Evolutionary conservation across 73 alveolate species (phyloP).

Genomic region (Effrenium voratum): DNA sequence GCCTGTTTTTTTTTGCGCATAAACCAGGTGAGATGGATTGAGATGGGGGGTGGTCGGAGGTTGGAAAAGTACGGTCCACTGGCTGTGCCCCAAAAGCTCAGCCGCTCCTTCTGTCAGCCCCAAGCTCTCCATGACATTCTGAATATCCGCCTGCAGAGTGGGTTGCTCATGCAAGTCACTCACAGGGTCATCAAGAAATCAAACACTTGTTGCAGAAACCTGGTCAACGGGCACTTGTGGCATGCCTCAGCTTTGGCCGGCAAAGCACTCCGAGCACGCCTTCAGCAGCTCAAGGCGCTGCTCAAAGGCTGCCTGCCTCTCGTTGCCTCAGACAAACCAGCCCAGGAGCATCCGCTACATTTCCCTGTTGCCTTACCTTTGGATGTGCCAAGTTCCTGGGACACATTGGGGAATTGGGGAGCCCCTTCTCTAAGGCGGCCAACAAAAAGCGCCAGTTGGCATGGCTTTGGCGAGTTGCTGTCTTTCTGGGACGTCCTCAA

Average conservation of each 20-base stretch:
- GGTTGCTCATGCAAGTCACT: too few species aligned
- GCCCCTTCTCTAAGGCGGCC: too few species aligned
- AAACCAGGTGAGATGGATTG: too few species aligned
- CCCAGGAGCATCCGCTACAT: not conserved
- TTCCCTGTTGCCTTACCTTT: not conserved
- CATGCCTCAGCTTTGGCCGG: too few species aligned
- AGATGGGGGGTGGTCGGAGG: too few species aligned
- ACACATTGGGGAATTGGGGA: not conserved
- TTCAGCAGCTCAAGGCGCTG: conserved; percentile 18
- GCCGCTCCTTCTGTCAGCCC: conserved; percentile 58
- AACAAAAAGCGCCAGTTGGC: not conserved
- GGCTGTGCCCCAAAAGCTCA: not conserved
- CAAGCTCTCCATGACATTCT: conserved; percentile 77
- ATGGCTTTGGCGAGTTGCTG: not conserved
- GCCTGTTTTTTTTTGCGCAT: too few species aligned
- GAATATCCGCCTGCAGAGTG: conserved; percentile 42
- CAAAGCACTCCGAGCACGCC: too few species aligned
- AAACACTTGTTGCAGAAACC: too few species aligned
- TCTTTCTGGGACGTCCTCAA: not conserved
- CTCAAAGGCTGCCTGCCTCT: conserved; percentile 30
- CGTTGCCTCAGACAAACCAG: not conserved
- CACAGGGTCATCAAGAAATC: too few species aligned
- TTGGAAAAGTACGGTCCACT: too few species aligned
- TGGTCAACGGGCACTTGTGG: too few species aligned
- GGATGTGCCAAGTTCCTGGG: not conserved